A percentile compares a stretch with the other conserved stretches of the same genome.
Conservation (phyloP, 139 green algal species). For the Asterochloris erici region DNA sequence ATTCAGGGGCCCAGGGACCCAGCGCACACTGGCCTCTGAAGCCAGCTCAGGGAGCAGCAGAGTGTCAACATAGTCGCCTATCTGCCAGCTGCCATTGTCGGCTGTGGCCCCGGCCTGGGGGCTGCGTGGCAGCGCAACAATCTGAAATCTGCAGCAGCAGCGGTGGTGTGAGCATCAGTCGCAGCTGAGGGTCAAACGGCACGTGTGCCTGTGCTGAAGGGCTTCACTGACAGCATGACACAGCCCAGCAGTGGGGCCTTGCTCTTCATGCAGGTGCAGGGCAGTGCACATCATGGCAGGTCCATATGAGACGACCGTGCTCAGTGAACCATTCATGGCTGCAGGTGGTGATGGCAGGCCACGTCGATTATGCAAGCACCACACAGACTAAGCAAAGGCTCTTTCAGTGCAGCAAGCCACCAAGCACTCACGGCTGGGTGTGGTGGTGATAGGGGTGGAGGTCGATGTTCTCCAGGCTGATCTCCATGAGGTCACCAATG, state of each 20-base stretch:
- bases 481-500: constrained; percentile 16
- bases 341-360: no score
- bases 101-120: background rate
- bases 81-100: background rate
- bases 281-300: background rate
- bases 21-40: constrained; percentile 7
- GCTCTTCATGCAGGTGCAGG: background rate
- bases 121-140: constrained; percentile 6
- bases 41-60: constrained; percentile 10
- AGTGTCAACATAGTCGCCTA: constrained; percentile 20
- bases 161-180: background rate
- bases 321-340: no score
- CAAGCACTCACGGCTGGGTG: constrained; percentile 17
- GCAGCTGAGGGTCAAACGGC: background rate
- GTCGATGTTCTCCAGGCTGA: constrained; percentile 17
- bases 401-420: no score
- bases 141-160: constrained; percentile 15
- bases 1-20: constrained; percentile 17
- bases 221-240: background rate
- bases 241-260: background rate
- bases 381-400: no score
- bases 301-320: no score
- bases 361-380: no score
- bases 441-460: constrained; percentile 26
- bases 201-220: background rate